Percentiles rank a stretch among this genome's conserved stretches.
Evolutionary conservation across 768 basidiomycete species (phyloP).

Genomic region (Sarcodon sp.): DNA sequence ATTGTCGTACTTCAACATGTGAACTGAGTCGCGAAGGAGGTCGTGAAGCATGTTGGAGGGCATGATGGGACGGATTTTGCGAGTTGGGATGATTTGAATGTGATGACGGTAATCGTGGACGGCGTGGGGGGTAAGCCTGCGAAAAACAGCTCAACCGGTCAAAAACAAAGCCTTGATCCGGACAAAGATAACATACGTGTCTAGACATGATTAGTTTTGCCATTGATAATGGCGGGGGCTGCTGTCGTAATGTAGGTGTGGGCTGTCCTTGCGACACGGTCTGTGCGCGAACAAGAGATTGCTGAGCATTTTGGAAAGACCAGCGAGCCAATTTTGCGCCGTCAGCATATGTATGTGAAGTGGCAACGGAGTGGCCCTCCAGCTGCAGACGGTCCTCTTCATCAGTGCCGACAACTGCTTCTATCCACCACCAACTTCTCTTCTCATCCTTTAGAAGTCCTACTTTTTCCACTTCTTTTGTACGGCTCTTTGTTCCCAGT

Average conservation of each 20-base stretch:
- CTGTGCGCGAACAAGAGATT: neutral
- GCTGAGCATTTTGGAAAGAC: neutral
- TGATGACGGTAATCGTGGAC: neutral
- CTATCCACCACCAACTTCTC: neutral
- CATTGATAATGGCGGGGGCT: constrained; percentile 15
- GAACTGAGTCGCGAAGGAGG: neutral
- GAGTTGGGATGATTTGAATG: neutral
- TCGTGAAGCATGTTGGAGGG: neutral
- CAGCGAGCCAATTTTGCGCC: neutral
- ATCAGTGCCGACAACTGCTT: neutral
- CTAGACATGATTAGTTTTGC: constrained; percentile 19
- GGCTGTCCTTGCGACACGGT: neutral
- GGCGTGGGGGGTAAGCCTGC: neutral
- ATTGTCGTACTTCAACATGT: too few relatives aligned
- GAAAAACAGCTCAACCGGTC: neutral
- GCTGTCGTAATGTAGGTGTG: neutral
- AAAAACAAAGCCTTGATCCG: neutral
- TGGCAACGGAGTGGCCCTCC: neutral
- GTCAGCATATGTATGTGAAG: too few relatives aligned
- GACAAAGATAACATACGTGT: constrained; percentile 13
- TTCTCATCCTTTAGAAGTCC: neutral
- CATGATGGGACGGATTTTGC: too few relatives aligned
- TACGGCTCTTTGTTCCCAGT: too few relatives aligned
- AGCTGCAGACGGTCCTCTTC: neutral
- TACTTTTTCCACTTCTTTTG: too few relatives aligned